Evolutionary conservation across 1,139 yeast species (phyloP).

Genomic region (Pneumocystis sp.): DNA sequence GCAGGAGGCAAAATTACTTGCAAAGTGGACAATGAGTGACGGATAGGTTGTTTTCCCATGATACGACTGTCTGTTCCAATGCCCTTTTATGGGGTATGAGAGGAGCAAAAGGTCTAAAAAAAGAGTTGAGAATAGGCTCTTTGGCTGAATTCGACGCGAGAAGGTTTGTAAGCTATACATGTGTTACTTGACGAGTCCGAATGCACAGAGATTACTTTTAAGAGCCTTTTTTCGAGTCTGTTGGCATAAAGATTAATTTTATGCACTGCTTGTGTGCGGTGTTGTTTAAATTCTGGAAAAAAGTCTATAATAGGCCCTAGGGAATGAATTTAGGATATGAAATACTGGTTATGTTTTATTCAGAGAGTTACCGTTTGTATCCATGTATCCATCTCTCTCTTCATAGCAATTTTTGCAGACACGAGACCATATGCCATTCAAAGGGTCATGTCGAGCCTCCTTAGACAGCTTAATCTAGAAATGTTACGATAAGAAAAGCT

Average conservation of each 20-base stretch:
- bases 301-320: not conserved
- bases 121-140: slow-evolving; percentile 14
- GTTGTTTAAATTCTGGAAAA: not conserved
- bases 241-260: slow-evolving; percentile 16
- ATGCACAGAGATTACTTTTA: slow-evolving; percentile 30
- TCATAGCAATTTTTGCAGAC: slow-evolving; percentile 53
- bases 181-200: not conserved
- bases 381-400: slow-evolving; percentile 40
- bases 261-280: slow-evolving; percentile 13
- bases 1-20: slow-evolving; percentile 19
- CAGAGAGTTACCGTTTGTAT: slow-evolving; percentile 25
- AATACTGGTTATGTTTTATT: slow-evolving; percentile 38
- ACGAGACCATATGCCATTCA: slow-evolving; percentile 48
- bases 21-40: slow-evolving; percentile 53
- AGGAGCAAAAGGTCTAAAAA: not conserved
- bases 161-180: not conserved
- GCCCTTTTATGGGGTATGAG: slow-evolving; percentile 8
- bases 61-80: slow-evolving; percentile 40
- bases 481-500: not conserved
- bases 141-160: not conserved
- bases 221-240: slow-evolving; percentile 49
- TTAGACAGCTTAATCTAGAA: slow-evolving; percentile 29
- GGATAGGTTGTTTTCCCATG: slow-evolving; percentile 51
- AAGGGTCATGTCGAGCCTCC: slow-evolving; percentile 34
- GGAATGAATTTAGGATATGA: not conserved